Evolutionary conservation across 2,329 filamentous ascomycete genomes (phyloP), one percentile per base, ranked within the genome.

Genomic region (Aspergillus glaucus): DNA sequence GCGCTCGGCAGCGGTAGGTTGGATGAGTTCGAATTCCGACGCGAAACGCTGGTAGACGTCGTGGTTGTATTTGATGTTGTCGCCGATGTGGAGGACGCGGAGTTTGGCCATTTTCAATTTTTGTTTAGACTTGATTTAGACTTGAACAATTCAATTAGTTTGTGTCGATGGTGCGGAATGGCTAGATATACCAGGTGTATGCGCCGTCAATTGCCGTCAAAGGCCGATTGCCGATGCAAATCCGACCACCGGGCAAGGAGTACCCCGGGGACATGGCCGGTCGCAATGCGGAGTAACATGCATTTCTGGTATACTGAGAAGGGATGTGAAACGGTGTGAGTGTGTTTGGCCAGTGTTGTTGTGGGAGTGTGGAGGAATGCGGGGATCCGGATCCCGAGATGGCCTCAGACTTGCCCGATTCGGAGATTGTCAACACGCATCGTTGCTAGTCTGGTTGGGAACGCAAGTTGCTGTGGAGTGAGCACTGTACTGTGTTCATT

Each of bases 11-110:
- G 67, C 56, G 37, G 68, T 61, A 44, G 70, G 68, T 28, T 63
- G 62, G 21, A 76, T 63, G 37, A 77, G 62, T 3, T 69, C 58
- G 49, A 75, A 77, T 4, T 64, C 55, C 0, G 69, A 58, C 0
- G 59, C 53, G 46, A 77, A 74, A 8, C 67, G 61, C 1, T 65
- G 50, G 56, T 74, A 71, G 30, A 72, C 63, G 1, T 72, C 66
- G 37, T 70, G 66, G 50, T 76, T 75, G 59, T 75, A 76, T 50
- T 74, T 73, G 51, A 77, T 75, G 15, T 69, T 64, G 28, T 75
- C 73, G 24, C 75, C 75, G 9, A 77, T 55, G 48, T 72, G 70
- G 15, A 75, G 68, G 37, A 75, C 62, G 8, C 60, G 64, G 15
- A 65, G 68, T 47, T 71, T 65, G 34, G 48, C 39, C 57, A 62